Conservation (phyloP, 208 protist species). For the Leishmania arabica region DNA sequence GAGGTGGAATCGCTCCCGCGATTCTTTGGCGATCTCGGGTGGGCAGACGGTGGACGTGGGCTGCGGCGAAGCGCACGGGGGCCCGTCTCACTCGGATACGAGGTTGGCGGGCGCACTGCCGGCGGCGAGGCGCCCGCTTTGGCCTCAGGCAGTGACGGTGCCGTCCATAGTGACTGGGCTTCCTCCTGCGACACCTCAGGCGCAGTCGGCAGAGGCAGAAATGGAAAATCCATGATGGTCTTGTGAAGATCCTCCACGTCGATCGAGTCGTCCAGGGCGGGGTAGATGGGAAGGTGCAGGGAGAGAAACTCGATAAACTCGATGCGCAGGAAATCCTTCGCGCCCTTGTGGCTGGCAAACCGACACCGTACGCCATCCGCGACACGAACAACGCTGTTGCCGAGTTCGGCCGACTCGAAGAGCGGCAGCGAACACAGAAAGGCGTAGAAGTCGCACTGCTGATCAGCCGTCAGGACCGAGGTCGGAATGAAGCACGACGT, state of each 20-base stretch:
- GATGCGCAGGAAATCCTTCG: conserved; percentile 39
- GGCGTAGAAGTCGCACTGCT: conserved; percentile 33
- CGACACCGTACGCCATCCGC: conserved; percentile 27
- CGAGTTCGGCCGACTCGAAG: conserved; percentile 29
- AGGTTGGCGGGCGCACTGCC: not conserved
- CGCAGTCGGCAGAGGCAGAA: not conserved
- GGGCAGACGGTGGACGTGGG: not conserved
- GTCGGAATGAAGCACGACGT: conserved; percentile 46
- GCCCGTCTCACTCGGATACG: not conserved
- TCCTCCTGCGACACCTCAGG: conserved; percentile 8
- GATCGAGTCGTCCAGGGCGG: conserved; percentile 8
- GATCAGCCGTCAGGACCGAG: conserved; percentile 5
- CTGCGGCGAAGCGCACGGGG: not conserved
- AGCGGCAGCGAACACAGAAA: conserved; percentile 36
- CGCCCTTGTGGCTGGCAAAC: conserved; percentile 36
- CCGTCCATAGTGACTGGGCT: conserved; percentile 16
- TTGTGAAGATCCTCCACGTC: conserved; percentile 10
- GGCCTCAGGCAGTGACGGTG: not conserved
- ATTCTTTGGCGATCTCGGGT: not conserved
- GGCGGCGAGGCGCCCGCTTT: not conserved
- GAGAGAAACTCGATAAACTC: conserved; percentile 39
- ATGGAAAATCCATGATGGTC: conserved; percentile 12
- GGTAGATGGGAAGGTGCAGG: conserved; percentile 30
- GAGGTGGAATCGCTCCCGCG: not conserved
- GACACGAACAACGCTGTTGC: conserved; percentile 27